Conservation (phyloP, 1,139 yeast genomes). For the Chernovozyma aurita region DNA sequence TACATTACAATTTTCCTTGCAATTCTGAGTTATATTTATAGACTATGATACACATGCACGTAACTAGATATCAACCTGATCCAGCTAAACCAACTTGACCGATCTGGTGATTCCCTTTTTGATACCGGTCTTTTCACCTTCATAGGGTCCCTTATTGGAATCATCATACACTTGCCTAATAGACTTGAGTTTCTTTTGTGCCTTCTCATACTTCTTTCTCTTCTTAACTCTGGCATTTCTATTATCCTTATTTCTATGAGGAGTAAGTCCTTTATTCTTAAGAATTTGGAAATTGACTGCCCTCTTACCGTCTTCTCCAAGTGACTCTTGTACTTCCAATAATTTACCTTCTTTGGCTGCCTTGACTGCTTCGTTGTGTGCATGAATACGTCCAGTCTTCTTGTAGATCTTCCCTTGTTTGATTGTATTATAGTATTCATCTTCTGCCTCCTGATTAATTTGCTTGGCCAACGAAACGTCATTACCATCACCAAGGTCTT, state of each 20-base stretch:
- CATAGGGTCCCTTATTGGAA: constrained; percentile 71
- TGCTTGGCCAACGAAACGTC: constrained; percentile 8
- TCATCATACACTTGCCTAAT: constrained; percentile 83
- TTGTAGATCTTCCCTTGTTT: constrained; percentile 44
- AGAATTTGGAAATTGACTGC: constrained; percentile 91
- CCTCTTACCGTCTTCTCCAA: constrained; percentile 83
- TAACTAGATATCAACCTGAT: constrained; percentile 49
- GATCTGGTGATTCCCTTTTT: constrained; percentile 87
- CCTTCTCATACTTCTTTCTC: constrained; percentile 94
- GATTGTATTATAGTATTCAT: constrained; percentile 47
- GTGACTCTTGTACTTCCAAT: constrained; percentile 60
- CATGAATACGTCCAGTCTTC: constrained; percentile 52
- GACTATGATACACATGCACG: constrained; percentile 22
- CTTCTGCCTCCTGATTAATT: constrained; percentile 30
- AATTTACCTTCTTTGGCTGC: constrained; percentile 87
- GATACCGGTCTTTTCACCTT: constrained; percentile 96
- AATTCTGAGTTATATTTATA: too few species aligned
- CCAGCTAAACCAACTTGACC: constrained; percentile 64
- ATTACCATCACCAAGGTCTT: constrained; percentile 37
- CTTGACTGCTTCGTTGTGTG: constrained; percentile 66
- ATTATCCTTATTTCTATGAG: constrained; percentile 87
- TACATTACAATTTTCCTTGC: too few species aligned
- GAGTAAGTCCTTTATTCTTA: constrained; percentile 93
- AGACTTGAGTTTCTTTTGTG: constrained; percentile 89
- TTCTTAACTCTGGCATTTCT: constrained; percentile 96